phyloP scores from a whole-genome alignment of 2,329 filamentous ascomycete species.

The Didymella lethalis region DNA sequence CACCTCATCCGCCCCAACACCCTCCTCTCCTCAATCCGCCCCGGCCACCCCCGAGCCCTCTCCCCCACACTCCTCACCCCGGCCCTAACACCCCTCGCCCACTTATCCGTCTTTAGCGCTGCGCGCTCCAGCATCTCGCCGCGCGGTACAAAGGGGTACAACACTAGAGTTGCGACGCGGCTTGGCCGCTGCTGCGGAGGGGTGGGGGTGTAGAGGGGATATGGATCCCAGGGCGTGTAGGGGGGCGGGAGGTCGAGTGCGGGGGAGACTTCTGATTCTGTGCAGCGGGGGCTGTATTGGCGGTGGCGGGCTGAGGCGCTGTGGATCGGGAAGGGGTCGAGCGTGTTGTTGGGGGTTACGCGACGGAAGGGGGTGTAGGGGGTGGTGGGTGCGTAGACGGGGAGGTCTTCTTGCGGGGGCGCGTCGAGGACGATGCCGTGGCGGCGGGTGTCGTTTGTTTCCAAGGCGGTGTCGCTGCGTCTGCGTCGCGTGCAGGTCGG shows the following conservation, averaged over 20 bases:
- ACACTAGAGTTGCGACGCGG: neutral
- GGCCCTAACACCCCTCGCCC: neutral
- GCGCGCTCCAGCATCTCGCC: neutral
- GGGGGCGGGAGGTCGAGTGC: slow-evolving; percentile 5
- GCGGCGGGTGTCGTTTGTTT: slow-evolving; percentile 10
- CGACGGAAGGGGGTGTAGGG: neutral
- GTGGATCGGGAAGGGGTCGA: too few relatives aligned
- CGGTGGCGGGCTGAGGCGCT: neutral
- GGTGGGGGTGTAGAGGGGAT: neutral
- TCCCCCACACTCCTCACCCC: neutral
- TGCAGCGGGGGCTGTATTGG: neutral
- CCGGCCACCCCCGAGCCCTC: neutral
- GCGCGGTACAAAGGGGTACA: slow-evolving; percentile 7
- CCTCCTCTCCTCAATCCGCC: neutral
- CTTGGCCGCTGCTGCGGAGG: neutral
- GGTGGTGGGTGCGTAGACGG: neutral
- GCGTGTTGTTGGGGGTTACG: neutral
- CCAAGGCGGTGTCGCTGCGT: neutral
- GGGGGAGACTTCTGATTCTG: neutral
- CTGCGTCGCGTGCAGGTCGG: neutral
- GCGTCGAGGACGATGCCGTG: slow-evolving; percentile 9
- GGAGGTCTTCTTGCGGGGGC: neutral
- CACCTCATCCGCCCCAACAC: slow-evolving; percentile 2
- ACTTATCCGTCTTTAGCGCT: neutral
- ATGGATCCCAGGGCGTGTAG: slow-evolving; percentile 1